These are phyloP conservation scores for Phlyctochytrium arcticum DNA, from an alignment of 192 early-diverging fungal genomes.

Conservation along the genomic window DNA sequence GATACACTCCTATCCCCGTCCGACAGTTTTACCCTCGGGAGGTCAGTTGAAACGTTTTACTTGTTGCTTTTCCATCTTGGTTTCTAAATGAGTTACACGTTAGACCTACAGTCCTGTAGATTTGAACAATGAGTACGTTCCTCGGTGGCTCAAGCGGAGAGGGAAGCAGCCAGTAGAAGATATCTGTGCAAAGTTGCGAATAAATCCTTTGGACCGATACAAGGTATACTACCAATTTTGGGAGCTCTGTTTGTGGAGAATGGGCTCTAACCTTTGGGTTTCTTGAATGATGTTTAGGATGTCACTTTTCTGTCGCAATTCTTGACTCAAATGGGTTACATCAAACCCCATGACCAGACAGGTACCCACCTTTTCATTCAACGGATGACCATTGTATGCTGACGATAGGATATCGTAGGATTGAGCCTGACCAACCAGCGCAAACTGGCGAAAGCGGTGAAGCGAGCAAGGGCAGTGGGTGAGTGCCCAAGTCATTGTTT, in stretches of 20 bases:
- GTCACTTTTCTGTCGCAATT: conserved; percentile 1
- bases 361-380: background rate
- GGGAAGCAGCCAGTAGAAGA: conserved; percentile 1
- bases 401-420: background rate
- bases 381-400: background rate
- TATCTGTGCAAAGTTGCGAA: background rate
- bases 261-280: background rate
- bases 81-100: background rate
- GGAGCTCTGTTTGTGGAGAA: background rate
- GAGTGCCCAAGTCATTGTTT: too few relatives aligned
- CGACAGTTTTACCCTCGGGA: conserved; percentile 7
- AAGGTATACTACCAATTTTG: background rate
- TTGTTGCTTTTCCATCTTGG: background rate
- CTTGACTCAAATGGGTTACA: conserved; percentile 19
- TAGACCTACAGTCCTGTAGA: conserved; percentile 4
- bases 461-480: conserved; percentile 23
- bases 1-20: background rate
- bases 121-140: conserved; percentile 9
- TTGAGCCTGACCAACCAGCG: conserved; percentile 17
- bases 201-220: conserved; percentile 15
- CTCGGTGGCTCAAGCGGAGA: background rate
- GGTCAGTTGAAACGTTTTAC: background rate
- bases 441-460: conserved; percentile 12
- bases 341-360: background rate
- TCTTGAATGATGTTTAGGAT: background rate